Percentiles rank a stretch among this genome's conserved stretches.
Conservation (phyloP, 1,139 yeast species). For the Hanseniaspora sp. region DNA sequence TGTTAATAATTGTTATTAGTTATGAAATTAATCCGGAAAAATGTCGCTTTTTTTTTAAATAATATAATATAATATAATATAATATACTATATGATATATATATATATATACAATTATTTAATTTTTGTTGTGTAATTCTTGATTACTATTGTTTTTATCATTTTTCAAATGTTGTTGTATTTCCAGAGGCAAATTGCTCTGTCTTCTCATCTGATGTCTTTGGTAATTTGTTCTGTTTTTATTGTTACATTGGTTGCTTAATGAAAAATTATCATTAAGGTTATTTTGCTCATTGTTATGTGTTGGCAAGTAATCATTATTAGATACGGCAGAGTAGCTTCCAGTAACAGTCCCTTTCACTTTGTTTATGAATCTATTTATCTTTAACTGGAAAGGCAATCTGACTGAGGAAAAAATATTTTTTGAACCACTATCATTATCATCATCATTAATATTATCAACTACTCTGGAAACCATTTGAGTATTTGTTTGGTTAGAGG, state of each 20-base stretch:
- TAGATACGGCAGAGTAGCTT: not conserved
- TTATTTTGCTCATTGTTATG: not conserved
- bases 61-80: no score
- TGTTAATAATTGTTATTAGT: no score
- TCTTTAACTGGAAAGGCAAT: constrained; percentile 3
- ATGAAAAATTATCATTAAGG: not conserved
- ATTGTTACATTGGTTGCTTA: not conserved
- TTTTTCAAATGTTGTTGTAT: constrained; percentile 3
- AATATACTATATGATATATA: no score
- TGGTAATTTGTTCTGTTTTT: constrained; percentile 10
- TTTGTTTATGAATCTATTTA: constrained; percentile 8
- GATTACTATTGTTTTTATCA: not conserved
- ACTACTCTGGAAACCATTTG: not conserved
- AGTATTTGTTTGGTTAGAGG: no score
- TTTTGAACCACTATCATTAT: not conserved
- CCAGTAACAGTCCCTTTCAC: not conserved
- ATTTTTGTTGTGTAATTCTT: no score
- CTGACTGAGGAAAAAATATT: not conserved
- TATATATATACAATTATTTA: no score
- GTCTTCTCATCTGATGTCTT: constrained; percentile 15
- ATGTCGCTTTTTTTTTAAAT: no score
- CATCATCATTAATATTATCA: not conserved
- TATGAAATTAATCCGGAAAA: no score
- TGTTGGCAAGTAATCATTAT: not conserved
- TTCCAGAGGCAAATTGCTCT: constrained; percentile 8